Evolutionary conservation across 441 rosid species (phyloP).

Genomic region (Gossypium aridum): DNA sequence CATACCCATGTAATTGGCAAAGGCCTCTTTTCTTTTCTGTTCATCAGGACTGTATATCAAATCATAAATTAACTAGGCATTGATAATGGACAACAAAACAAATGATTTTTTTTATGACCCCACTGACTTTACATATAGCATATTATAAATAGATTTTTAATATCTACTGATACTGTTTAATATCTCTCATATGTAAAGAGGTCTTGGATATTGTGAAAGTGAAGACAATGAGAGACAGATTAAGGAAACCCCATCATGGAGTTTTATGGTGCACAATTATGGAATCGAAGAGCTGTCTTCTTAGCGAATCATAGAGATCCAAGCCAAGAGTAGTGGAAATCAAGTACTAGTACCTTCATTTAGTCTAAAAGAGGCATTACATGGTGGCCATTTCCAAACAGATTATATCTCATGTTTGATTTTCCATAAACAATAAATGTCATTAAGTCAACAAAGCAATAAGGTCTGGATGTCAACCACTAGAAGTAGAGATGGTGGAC

Average conservation of each 20-base stretch:
- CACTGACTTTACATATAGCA: no score
- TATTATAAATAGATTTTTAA: no score
- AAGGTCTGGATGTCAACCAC: slow-evolving; percentile 20
- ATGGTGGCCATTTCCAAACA: neutral
- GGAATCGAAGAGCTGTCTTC: neutral
- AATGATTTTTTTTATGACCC: no score
- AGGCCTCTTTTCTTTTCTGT: neutral
- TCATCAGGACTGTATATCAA: neutral
- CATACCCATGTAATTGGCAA: neutral
- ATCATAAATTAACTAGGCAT: slow-evolving; percentile 3
- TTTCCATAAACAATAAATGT: neutral
- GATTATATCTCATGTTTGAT: neutral
- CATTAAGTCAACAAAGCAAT: slow-evolving; percentile 7
- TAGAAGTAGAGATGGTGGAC: neutral
- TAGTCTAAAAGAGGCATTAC: neutral
- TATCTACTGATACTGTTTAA: neutral
- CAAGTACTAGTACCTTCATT: neutral
- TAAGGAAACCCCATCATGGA: neutral
- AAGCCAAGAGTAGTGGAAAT: slow-evolving; percentile 5
- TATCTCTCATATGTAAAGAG: neutral
- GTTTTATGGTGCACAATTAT: neutral
- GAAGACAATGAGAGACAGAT: neutral
- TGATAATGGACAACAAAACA: neutral
- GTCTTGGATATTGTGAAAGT: neutral
- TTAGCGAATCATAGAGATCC: neutral